Conservation (phyloP, 108 stramenopile genomes). For the Pseudonitzschia delicatissima region DNA sequence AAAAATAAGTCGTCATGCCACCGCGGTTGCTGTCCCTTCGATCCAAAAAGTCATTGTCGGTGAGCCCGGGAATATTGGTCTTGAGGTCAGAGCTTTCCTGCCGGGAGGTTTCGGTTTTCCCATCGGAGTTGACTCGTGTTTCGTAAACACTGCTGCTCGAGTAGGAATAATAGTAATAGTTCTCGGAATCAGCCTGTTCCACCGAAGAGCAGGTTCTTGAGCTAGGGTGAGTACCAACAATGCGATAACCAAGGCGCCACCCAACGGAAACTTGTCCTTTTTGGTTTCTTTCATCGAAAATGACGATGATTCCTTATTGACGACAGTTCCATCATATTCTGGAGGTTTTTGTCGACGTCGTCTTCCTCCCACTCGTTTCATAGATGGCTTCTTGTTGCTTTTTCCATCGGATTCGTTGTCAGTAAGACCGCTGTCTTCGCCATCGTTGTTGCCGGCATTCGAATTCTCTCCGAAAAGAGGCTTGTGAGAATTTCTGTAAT, state of each 20-base stretch:
- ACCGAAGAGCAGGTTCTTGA: neutral
- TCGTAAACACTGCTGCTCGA: conserved; percentile 3
- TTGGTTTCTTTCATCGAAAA: neutral
- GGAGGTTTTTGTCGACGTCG: neutral
- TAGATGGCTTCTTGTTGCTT: neutral
- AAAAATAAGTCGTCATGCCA: no score
- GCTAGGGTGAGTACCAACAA: neutral
- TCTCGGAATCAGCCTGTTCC: neutral
- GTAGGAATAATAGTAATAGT: neutral
- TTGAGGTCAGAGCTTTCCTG: neutral
- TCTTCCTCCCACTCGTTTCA: neutral
- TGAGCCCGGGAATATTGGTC: conserved; percentile 1
- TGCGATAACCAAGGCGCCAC: neutral
- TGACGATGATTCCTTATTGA: neutral
- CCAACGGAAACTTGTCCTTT: neutral
- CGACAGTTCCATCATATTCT: no score
- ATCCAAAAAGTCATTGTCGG: no score
- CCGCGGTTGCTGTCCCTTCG: no score
- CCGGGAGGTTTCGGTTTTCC: neutral
- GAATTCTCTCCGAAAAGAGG: neutral
- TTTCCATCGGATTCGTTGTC: neutral
- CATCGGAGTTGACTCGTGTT: neutral
- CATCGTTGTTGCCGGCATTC: neutral
- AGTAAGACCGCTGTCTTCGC: no score
- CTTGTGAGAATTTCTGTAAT: no score